Evolutionary conservation across 208 protist genomes (phyloP).

Genomic region (Vickermania spadyakhi): DNA sequence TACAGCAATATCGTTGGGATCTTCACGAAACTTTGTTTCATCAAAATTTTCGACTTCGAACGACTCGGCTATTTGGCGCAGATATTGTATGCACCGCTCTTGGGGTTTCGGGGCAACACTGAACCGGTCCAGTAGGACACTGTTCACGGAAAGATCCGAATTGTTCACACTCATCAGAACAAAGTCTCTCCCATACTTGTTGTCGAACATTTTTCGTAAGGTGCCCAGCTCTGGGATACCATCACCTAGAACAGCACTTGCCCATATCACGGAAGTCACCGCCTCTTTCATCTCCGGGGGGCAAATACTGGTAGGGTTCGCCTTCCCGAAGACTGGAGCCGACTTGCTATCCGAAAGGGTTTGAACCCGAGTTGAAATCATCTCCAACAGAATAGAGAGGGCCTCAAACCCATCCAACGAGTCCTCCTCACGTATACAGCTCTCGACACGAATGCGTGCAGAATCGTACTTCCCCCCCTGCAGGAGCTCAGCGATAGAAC

Average conservation of each 20-base stretch:
- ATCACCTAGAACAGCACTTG: conserved; percentile 52
- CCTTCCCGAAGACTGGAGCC: conserved; percentile 22
- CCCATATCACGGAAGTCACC: conserved; percentile 81
- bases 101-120: conserved; percentile 62
- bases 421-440: conserved; percentile 79
- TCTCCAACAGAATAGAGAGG: conserved; percentile 74
- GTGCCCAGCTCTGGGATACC: conserved; percentile 56
- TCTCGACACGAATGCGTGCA: conserved; percentile 83
- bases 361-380: conserved; percentile 73
- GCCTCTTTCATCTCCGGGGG: conserved; percentile 88
- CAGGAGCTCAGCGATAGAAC: conserved; percentile 76
- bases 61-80: conserved; percentile 55
- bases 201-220: conserved; percentile 66
- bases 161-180: conserved; percentile 72
- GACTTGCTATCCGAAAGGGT: conserved; percentile 71
- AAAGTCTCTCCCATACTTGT: conserved; percentile 83
- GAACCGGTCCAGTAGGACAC: conserved; percentile 76
- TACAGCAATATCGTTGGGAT: not conserved
- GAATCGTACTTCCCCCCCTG: conserved; percentile 85
- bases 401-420: conserved; percentile 84
- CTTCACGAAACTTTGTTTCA: not conserved
- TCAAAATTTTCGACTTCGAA: not conserved
- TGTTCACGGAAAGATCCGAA: conserved; percentile 82
- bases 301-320: conserved; percentile 35
- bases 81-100: conserved; percentile 75